These are phyloP conservation scores for Corylus americana DNA, from an alignment of 306 rosid genomes.

Conservation along the genomic window DNA sequence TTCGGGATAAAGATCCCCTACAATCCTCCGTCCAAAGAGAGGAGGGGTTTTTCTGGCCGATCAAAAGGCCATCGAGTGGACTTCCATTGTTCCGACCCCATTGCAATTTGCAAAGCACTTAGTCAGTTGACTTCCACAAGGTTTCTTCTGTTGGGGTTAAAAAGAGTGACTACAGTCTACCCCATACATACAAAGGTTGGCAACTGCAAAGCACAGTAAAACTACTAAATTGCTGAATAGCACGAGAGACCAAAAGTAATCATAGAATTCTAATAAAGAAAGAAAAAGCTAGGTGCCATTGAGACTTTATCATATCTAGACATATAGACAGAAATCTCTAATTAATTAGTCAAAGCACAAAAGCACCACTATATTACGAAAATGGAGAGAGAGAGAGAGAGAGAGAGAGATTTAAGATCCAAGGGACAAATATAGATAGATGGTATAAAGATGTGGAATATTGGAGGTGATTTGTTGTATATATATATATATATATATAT, in stretches of 20 bases:
- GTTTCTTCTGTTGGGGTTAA: not conserved
- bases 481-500: not conserved
- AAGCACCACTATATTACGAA: not conserved
- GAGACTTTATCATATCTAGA: too few species aligned
- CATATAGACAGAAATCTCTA: too few species aligned
- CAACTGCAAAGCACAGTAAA: not conserved
- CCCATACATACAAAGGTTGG: too few species aligned
- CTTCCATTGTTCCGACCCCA: too few species aligned
- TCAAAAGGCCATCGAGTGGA: too few species aligned
- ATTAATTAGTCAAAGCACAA: not conserved
- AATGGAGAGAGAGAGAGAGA: not conserved
- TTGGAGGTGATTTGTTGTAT: not conserved
- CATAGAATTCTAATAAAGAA: slow-evolving; percentile 10
- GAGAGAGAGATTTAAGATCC: not conserved
- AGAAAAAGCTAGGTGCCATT: not conserved
- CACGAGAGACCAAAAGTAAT: slow-evolving; percentile 17
- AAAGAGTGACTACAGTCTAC: not conserved
- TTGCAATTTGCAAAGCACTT: not conserved
- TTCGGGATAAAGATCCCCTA: too few species aligned
- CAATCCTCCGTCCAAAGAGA: too few species aligned
- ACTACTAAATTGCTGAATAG: slow-evolving; percentile 9
- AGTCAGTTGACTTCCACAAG: too few species aligned
- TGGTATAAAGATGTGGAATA: not conserved
- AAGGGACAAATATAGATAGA: not conserved
- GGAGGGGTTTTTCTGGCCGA: too few species aligned